Base-by-base conservation (phyloP, 2,329 filamentous ascomycete species). In the Hymenoscyphus fraxineus region DNA sequence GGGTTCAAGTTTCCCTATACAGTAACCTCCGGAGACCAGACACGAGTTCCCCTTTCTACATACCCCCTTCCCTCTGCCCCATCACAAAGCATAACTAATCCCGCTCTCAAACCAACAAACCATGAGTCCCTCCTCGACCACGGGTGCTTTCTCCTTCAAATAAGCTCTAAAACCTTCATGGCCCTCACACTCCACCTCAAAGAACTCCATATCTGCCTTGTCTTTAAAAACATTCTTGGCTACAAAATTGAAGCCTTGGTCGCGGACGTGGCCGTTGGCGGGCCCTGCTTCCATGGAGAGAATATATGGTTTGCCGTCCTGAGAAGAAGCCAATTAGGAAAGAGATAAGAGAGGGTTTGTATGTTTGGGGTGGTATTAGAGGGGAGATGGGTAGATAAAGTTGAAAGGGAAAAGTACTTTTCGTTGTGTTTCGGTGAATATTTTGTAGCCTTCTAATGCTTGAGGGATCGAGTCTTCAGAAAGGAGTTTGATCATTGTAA, bases 291-390 rank as follows among this genome's bases (percentile, higher is more conserved):
- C 76, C 22, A 81, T 77, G 54, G 77, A 75, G 61, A 82, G 70
- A 61, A 87, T 85, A 72, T 87, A 87, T 13, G 81, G 81, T 67
- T 84, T 81, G 57, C 83, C 83, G 67, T 85, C 80, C 84, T 86
- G 16, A 19, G 41, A 51, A 31, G 27, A 57, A 41, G 44, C 59
- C 5, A 61, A 27, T 38, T 44, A 19, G 19, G 10, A 19, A n/a
- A 56, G 15, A 56, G n/a, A 27, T 38, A 35, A 19, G 41, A 19
- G 16, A 10, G 22, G 1, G 16, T 16, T 16, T 6, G 9, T 35
- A 35, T 35, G 9, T 35, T 35, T 35, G 35, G 7, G 1, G 35
- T 3, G 1, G 35, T 35, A 6, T 3, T 35, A 10, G 35, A 35
- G 35, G 35, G 35, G 35, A 10, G 6, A 35, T 35, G 27, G 27